phyloP scores from a whole-genome alignment of 2,329 filamentous ascomycete species.

The Ophiostoma angusticollis region DNA sequence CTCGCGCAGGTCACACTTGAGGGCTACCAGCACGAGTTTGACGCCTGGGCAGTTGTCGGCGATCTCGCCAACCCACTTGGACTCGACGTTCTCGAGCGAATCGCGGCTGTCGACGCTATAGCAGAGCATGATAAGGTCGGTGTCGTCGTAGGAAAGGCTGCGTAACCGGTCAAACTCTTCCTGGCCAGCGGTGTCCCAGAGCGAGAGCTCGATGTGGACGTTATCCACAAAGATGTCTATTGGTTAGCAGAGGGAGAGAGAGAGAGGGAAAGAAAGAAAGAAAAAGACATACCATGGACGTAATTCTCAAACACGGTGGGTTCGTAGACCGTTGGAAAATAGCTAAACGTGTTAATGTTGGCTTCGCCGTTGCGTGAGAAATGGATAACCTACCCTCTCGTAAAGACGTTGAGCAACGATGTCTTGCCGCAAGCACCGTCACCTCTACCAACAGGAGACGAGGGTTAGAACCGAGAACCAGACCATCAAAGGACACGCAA shows the following conservation, averaged over 20 bases:
- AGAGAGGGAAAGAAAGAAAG: neutral
- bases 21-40: slow-evolving; percentile 84
- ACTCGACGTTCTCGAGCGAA: slow-evolving; percentile 95
- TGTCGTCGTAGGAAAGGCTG: slow-evolving; percentile 92
- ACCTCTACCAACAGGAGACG: slow-evolving; percentile 58
- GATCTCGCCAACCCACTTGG: slow-evolving; percentile 97
- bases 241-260: slow-evolving; percentile 3
- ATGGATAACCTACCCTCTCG: slow-evolving; percentile 61
- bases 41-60: slow-evolving; percentile 94
- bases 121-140: slow-evolving; percentile 96
- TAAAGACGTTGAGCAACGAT: slow-evolving; percentile 94
- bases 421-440: slow-evolving; percentile 97
- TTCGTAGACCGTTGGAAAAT: slow-evolving; percentile 97
- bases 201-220: slow-evolving; percentile 88
- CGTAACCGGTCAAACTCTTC: slow-evolving; percentile 97
- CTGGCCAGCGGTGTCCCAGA: slow-evolving; percentile 97
- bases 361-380: neutral
- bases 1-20: slow-evolving; percentile 94
- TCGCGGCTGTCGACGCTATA: slow-evolving; percentile 95
- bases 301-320: slow-evolving; percentile 99
- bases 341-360: slow-evolving; percentile 42
- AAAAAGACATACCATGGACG: slow-evolving; percentile 69
- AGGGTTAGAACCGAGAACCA: neutral
- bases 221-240: slow-evolving; percentile 96
- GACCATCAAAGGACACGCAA: neutral